Evolutionary conservation across 768 basidiomycete species (phyloP).

Genomic region (Boletus subcaerulescens): DNA sequence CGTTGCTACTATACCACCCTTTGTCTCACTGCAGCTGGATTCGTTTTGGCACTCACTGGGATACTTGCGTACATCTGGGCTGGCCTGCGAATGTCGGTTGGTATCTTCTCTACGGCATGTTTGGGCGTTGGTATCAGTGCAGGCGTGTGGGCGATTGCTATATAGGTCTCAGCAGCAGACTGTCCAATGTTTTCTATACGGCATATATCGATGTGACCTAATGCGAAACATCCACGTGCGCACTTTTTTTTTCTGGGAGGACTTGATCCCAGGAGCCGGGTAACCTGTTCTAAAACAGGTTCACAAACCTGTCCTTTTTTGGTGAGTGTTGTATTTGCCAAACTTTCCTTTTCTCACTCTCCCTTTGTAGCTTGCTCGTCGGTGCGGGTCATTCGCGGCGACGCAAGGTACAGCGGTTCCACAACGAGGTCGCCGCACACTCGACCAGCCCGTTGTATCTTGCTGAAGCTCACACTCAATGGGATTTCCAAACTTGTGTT

Average conservation of each 20-base stretch:
- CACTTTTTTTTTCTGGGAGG: too few species aligned
- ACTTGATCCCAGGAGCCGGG: neutral
- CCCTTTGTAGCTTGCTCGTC: slow-evolving; percentile 1
- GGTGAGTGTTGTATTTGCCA: slow-evolving; percentile 10
- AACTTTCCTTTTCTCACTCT: slow-evolving; percentile 5
- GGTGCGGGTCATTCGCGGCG: neutral
- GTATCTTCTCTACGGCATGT: slow-evolving; percentile 28
- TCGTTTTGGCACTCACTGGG: slow-evolving; percentile 25
- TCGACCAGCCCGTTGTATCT: neutral
- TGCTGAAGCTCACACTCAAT: neutral
- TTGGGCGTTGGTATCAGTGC: slow-evolving; percentile 19
- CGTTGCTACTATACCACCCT: slow-evolving; percentile 28
- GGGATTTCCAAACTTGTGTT: neutral
- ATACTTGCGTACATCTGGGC: slow-evolving; percentile 27
- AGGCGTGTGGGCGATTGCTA: slow-evolving; percentile 25
- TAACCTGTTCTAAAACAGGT: neutral
- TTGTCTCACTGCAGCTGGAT: slow-evolving; percentile 22
- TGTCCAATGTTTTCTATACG: neutral
- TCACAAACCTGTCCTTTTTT: neutral
- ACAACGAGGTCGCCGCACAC: neutral
- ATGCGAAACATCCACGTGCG: neutral
- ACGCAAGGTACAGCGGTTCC: neutral
- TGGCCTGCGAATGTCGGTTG: slow-evolving; percentile 22
- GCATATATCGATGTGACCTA: neutral
- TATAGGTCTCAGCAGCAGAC: slow-evolving; percentile 5